Base-by-base conservation (phyloP, 2,329 filamentous ascomycete species). In the Aspergillus pseudonomiae region DNA sequence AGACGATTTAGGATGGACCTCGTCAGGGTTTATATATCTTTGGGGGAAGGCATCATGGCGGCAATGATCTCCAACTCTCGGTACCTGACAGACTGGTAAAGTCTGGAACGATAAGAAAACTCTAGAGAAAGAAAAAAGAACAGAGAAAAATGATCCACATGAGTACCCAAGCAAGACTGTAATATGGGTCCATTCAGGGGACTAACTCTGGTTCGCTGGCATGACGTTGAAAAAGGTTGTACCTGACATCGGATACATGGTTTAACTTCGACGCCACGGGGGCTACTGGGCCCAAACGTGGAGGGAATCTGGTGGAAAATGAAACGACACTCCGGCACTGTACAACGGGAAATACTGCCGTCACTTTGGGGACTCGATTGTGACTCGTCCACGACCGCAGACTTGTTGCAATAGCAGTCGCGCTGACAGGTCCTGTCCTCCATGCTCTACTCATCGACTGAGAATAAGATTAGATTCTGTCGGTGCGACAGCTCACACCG, bases 21-120 rank as follows among this genome's bases (percentile, higher is more conserved):
- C 19, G 6, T 45, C 26, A 11, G 36, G 60, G 60, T 54, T 62
- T 62, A 59, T 62, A 62, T 62, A 62, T 6, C 55, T 59, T 62
- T 50, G 32, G 16, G 32, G 19, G 28, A 1, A 28, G 6, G 28
- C 57, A 26, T 53, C 24, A 32, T 14, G 28, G 10, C 48, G 48
- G 28, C 48, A 32, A 34, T 32, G 28, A 19, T 52, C 48, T 52
- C 48, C 28, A 32, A 52, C 48, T 52, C 3, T 52, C 10, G 48
- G 46, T 50, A 54, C 52, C 52, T 54, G 32, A 54, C 19, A 54
- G 30, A 54, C 19, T 9, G 30, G 12, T 21, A 34, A 54, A 54
- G 11, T 34, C 30, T 55, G 21, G 34, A 39, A 55, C 34, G 6
- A 21, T 4, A 36, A 21, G 16, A 55, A 55, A 54, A 54, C 28